Evolutionary conservation across 1,284 basidiomycete genomes (phyloP), one percentile per base, ranked within the genome.

Genomic region (Marasmius oreades): DNA sequence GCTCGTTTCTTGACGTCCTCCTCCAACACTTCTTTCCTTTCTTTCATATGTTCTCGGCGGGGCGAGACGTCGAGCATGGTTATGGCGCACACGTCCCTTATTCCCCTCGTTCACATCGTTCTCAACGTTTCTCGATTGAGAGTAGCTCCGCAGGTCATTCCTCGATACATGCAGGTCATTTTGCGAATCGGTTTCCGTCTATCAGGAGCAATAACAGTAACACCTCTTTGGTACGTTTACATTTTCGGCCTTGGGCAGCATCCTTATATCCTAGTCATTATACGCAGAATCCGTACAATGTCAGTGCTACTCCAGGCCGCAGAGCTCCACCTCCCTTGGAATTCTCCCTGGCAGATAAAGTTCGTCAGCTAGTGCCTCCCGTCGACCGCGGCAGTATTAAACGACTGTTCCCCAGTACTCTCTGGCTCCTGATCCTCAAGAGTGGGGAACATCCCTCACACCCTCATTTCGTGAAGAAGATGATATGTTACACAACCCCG

Each of bases 401-500:
- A 10, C 11, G 16, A 7, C 14, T 50, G 6, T 12, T 16, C 20
- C 16, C 18, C 63, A 84, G 81, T 82, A 77, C 61, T 74, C 78
- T 26, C 69, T 85, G 14, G 69, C 78, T 2, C 71, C 77, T 23
- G 82, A 84, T 61, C 81, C 81, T 36, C 73, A 75, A 23, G 67
- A 72, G 24, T 84, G 83, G 82, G 79, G 80, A 20, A 74, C 77
- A 22, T 74, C 74, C 59, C 61, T 82, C 33, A 77, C 74, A 20
- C 73, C 77, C 2, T 74, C 79, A 63, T 62, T 74, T 39, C 69
- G 76, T 36, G 81, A 84, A 58, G 62, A 77, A 11, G 81, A 84
- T 61, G 82, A 84, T 60, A 76, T 76, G 37, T 70, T 85, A 12
- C 84, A 86, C 62, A 76, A 83, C 59, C 84, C 84, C 8, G 73